Evolutionary conservation across 202 grass and related monocot species (phyloP), one percentile per base, ranked within the genome.

Genomic region (Panicum hallii): DNA sequence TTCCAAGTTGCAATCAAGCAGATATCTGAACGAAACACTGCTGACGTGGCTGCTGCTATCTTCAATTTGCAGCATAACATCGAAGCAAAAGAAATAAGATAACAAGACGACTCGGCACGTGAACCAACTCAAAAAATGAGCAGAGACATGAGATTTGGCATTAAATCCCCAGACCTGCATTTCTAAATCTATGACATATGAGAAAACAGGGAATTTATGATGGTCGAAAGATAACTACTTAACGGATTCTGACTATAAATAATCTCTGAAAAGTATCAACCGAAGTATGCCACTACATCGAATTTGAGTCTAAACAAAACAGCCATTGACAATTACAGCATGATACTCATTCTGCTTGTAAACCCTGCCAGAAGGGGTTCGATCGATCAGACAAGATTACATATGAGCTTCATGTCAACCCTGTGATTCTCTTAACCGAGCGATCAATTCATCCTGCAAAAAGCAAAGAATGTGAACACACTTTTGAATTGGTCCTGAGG

Each of bases 401-500:
- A 5, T 7, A 19, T 28, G 45, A 55, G 15, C 30, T 60, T 79
- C 5, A 80, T 55, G 61, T 93, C 88, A 92, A 76, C 61, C 75
- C 38, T 85, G 86, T 0, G 84, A 50, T 68, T 87, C 82, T 70
- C 65, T 92, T 85, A 98, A 87, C 48, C 91, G 85, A 55, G 84
- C 22, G 28, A 95, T 90, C 85, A 99, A 63, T 83, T 99, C 93
- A 73, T 91, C 93, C 96, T 99, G 84, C 75, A 83, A 20, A 63
- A 80, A 80, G 2, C 6, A 70, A 75, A 75, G 36, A 61, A 34
- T n/a, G 44, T 0, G 22, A 26, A 56, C 58, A 82, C n/a, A 65
- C 47, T 61, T 70, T 82, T 23, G 43, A 49, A 42, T 34, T 34
- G 44, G 0, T 44, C 57, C 7, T 41, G 2, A 6, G 19, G 45